Evolutionary conservation across 345 rosid genomes (phyloP), one percentile per base, ranked within the genome.

Genomic region (Turritis glabra): DNA sequence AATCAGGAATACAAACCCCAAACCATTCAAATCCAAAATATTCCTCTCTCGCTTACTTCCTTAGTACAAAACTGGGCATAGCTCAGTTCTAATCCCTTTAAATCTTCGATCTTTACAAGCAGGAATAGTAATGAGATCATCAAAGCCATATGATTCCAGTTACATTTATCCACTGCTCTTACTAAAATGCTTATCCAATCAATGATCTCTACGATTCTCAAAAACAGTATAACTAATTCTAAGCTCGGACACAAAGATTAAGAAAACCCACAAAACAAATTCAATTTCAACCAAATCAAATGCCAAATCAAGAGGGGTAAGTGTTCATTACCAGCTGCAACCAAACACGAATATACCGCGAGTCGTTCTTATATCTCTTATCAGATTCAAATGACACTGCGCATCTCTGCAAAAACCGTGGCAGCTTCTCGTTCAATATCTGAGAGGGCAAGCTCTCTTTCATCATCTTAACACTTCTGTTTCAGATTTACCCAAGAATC

Each of bases 261-360:
- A 37, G 1, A 35, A 32, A 41, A 18, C 30, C 48, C 66, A 60
- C 3, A 44, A 32, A 64, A 32, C 15, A 64, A 77, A 58, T 0
- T 48, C 51, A 57, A 14, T 19, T 23, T 46, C 25, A 70, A 59
- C 46, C 33, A 50, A 61, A 29, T 18, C 22, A 38, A 37, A 37
- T 37, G 5, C 13, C 13, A 40, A 40, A 40, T 40, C 17, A 40
- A 40, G 59, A 41, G 40, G 35, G 53, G 32, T 9, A 40, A 57
- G 30, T 5, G 48, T 22, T 7, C 17, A 23, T 75, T 87, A 91
- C 97, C 95, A 94, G 85, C 78, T 88, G 89, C 68, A 94, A 77
- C 98, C 98, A 94, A 65, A 94, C 89, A 57, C 95, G 96, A 69
- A 94, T 73, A 74, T 90, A 94, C 2, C 98, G 96, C 27, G 81